Evolutionary conservation across 2,329 filamentous ascomycete species (phyloP).

Genomic region (Metarhizium rileyi): DNA sequence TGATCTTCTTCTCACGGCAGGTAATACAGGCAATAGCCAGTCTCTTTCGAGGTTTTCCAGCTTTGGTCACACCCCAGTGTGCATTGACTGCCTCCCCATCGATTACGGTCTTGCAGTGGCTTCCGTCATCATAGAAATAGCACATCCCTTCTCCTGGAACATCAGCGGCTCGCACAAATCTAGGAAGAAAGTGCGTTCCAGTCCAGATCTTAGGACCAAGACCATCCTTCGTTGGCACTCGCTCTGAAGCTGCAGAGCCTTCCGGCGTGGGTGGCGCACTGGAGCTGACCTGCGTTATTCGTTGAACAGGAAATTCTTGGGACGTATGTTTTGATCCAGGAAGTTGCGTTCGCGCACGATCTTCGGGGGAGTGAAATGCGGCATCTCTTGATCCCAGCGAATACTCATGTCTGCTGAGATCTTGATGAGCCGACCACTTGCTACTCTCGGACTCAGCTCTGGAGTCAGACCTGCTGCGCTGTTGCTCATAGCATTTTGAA

Average conservation of each 20-base stretch:
- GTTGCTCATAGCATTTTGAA: slow-evolving; percentile 32
- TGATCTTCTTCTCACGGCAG: slow-evolving; percentile 95
- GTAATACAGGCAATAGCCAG: slow-evolving; percentile 88
- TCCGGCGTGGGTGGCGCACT: slow-evolving; percentile 20
- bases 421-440: slow-evolving; percentile 30
- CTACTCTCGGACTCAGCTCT: slow-evolving; percentile 26
- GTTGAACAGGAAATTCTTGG: slow-evolving; percentile 18
- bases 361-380: slow-evolving; percentile 22
- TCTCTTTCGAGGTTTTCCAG: slow-evolving; percentile 84
- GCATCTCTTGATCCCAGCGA: slow-evolving; percentile 32
- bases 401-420: slow-evolving; percentile 35
- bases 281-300: slow-evolving; percentile 13
- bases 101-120: slow-evolving; percentile 71
- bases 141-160: slow-evolving; percentile 72
- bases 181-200: slow-evolving; percentile 53
- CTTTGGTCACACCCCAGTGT: slow-evolving; percentile 89
- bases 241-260: slow-evolving; percentile 28
- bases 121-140: slow-evolving; percentile 80
- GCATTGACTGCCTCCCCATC: slow-evolving; percentile 83
- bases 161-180: slow-evolving; percentile 53
- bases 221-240: slow-evolving; percentile 44
- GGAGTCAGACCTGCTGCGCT: slow-evolving; percentile 25
- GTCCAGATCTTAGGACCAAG: slow-evolving; percentile 62
- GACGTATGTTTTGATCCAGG: slow-evolving; percentile 25
- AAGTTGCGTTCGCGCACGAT: slow-evolving; percentile 26